Base-by-base conservation (phyloP, 2,329 filamentous ascomycete genomes). In the Calonectria fujianensis region DNA sequence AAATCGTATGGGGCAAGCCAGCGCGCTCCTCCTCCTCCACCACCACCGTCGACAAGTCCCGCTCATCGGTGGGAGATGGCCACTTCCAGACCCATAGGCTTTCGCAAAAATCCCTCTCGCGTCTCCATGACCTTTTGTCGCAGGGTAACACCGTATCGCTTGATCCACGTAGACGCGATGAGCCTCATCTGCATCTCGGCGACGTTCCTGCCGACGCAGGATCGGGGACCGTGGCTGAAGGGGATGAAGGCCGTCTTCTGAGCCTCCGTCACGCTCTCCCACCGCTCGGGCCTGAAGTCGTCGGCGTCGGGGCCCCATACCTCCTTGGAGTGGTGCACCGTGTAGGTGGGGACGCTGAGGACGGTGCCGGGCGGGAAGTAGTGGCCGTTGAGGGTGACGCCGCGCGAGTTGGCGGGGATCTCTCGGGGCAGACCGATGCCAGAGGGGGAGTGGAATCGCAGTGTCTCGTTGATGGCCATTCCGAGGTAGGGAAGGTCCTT, bases 101-200 rank as follows among this genome's bases (percentile, higher is more conserved):
- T 97, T 81, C 94, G 89, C 85, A 97, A 85, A 82, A 97, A 97
- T 0, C 95, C 95, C 83, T 97, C 95, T 10, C 93, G 87, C 0
- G 94, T 96, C 83, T 95, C 89, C 92, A 97, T 91, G 16, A 87
- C 85, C 0, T 91, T 89, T 79, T 94, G 92, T 37, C 86, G 75
- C 54, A 90, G 73, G 6, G 83, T 81, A 0, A 91, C 89, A 14
- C 87, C 82, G 71, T 91, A 92, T 79, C 89, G 82, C 73, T 86
- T 85, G 11, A 85, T 87, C 91, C 89, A 94, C 68, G 94, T 95
- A 0, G 90, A 90, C 6, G 93, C 91, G 75, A 97, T 96, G 54
- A 96, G 88, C 79, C 94, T 92, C 86, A 97, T 88, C 84, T 97
- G 95, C 94, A 97, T 96, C 88, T 97, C 95, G 0, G 95, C 95